Evolutionary conservation across 345 rosid genomes (phyloP), one percentile per base, ranked within the genome.

Genomic region (Eucalyptus marginata): DNA sequence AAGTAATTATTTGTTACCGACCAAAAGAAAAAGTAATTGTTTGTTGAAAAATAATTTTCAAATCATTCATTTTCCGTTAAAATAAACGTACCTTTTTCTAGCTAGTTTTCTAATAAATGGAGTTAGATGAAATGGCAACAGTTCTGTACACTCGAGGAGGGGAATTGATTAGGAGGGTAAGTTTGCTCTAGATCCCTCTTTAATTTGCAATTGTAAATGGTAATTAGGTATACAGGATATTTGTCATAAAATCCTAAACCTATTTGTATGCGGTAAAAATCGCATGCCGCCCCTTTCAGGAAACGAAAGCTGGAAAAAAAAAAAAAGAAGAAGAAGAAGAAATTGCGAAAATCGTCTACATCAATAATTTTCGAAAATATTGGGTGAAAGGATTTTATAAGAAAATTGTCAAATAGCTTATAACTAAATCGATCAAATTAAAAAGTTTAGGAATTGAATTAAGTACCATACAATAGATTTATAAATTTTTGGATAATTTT

Each of bases 221-320:
- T 31, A 66, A 66, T 31, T 66, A 33, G 44, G 25, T 71, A 33
- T 18, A 36, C 2, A 1, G 3, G 83, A 71, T 71, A 71, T 71
- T 36, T 71, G 0, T 36, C 25, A 1, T 0, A 36, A 36, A 36
- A 71, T 18, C 13, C 13, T 71, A 17, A 20, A 5, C 43, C 20
- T 36, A 31, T 66, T 52, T 52, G 25, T 4, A 18, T 3, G 58
- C 58, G 0, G 1, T 52, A 4, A 52, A 20, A 20, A 3, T 52
- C 0, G 2, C 0, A 17, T 0, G 4, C 8, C 0, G 4, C 5
- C 25, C 81, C 46, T 71, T 71, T 18, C 2, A 1, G 2, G 6
- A 71, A 24, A 71, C 1, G 25, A 18, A 71, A 71, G 10, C 18
- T 3, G 46, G 24, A 10, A 20, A 18, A 18, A 33, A 36, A 10